Evolutionary conservation across 2,329 filamentous ascomycete species (phyloP).

Genomic region (Alternaria sp.): DNA sequence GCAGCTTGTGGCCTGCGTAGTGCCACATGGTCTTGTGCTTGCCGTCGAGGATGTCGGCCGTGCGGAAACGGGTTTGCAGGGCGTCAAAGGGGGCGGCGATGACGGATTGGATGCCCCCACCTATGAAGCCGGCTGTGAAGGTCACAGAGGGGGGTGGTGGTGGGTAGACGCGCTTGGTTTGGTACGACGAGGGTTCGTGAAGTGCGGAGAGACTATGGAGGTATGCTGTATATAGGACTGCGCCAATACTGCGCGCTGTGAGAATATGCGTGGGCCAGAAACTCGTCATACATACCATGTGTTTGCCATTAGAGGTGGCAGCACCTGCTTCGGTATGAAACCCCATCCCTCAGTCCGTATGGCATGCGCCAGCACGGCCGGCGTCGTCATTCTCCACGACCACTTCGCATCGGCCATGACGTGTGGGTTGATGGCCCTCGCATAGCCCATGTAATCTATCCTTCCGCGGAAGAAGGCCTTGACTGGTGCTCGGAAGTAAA

Average conservation of each 20-base stretch:
- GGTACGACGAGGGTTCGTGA: conserved; percentile 70
- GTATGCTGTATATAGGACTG: conserved; percentile 79
- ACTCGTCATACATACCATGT: conserved; percentile 60
- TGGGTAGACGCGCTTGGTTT: conserved; percentile 72
- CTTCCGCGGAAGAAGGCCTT: conserved; percentile 92
- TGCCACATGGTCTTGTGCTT: conserved; percentile 75
- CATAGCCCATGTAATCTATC: conserved; percentile 80
- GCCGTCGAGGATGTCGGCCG: conserved; percentile 66
- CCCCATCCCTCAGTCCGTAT: conserved; percentile 76
- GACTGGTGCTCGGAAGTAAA: conserved; percentile 89
- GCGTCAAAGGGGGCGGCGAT: conserved; percentile 79
- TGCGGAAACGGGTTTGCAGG: conserved; percentile 76
- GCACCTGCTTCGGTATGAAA: conserved; percentile 78
- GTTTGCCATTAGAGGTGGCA: conserved; percentile 79
- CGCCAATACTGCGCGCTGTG: conserved; percentile 65
- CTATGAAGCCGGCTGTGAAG: conserved; percentile 74
- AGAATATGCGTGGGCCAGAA: not conserved
- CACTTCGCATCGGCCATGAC: conserved; percentile 59
- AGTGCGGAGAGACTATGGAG: conserved; percentile 73
- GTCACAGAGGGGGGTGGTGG: conserved; percentile 71
- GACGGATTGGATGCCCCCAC: conserved; percentile 74
- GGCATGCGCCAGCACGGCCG: conserved; percentile 73
- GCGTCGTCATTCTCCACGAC: conserved; percentile 73
- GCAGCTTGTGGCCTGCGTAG: conserved; percentile 72
- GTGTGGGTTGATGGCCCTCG: conserved; percentile 68